Conservation (phyloP, 2,329 filamentous ascomycete genomes). For the Lithohypha guttulata region DNA sequence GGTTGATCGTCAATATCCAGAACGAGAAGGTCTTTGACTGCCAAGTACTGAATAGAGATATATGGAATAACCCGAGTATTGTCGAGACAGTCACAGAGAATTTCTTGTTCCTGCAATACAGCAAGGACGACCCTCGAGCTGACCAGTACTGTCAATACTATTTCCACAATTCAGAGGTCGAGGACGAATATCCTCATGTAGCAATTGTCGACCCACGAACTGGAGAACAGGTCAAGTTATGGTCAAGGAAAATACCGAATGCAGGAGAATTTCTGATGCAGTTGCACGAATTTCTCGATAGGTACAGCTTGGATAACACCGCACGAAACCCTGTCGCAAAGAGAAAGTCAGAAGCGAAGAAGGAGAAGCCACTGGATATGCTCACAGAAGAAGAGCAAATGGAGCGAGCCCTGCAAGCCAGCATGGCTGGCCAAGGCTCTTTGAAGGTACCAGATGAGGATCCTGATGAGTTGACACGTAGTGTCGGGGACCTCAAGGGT, state of each 20-base stretch:
- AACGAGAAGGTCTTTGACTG: slow-evolving; percentile 90
- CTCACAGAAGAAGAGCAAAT: slow-evolving; percentile 98
- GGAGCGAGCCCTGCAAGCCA: slow-evolving; percentile 84
- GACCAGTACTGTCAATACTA: slow-evolving; percentile 84
- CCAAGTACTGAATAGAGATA: slow-evolving; percentile 82
- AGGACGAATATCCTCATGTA: slow-evolving; percentile 90
- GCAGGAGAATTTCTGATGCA: slow-evolving; percentile 78
- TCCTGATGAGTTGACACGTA: slow-evolving; percentile 78
- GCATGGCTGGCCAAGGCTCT: slow-evolving; percentile 49
- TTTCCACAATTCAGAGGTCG: slow-evolving; percentile 65
- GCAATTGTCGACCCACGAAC: slow-evolving; percentile 92
- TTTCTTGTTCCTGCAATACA: slow-evolving; percentile 92
- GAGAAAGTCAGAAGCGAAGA: slow-evolving; percentile 58
- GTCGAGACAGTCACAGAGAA: slow-evolving; percentile 75
- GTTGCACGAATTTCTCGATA: slow-evolving; percentile 89
- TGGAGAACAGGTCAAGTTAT: slow-evolving; percentile 92
- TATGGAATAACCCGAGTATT: slow-evolving; percentile 82
- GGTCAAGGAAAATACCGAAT: slow-evolving; percentile 71
- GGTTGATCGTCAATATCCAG: slow-evolving; percentile 92
- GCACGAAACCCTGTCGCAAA: slow-evolving; percentile 89
- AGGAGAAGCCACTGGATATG: slow-evolving; percentile 63
- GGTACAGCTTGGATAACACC: slow-evolving; percentile 78
- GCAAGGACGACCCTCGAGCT: slow-evolving; percentile 69
- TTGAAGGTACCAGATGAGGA: slow-evolving; percentile 47
- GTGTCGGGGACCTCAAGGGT: slow-evolving; percentile 40